Evolutionary conservation across 495 filamentous ascomycete genomes (phyloP).

Genomic region (Trichoderma erinaceum): DNA sequence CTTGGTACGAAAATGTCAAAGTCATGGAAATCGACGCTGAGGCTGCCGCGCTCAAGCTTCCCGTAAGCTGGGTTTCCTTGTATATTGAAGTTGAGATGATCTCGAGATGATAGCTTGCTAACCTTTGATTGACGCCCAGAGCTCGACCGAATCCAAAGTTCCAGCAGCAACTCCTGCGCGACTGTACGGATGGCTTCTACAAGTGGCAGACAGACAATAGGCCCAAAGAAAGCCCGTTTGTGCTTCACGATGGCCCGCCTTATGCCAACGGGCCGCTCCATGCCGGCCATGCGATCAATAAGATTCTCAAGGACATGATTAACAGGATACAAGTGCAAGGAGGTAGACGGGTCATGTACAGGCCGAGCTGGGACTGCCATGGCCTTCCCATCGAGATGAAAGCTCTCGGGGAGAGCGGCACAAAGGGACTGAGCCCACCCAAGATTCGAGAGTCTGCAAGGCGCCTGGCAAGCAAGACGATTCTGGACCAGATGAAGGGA

Average conservation of each 20-base stretch:
- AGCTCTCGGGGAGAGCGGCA: slow-evolving; percentile 58
- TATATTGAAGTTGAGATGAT: neutral
- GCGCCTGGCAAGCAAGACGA: slow-evolving; percentile 63
- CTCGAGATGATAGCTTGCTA: neutral
- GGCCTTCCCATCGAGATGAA: slow-evolving; percentile 96
- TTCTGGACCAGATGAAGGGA: slow-evolving; percentile 72
- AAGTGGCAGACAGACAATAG: slow-evolving; percentile 66
- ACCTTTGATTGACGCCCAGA: slow-evolving; percentile 21
- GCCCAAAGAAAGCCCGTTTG: slow-evolving; percentile 55
- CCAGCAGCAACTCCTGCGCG: slow-evolving; percentile 57
- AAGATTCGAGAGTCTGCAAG: slow-evolving; percentile 66
- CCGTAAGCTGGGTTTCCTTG: slow-evolving; percentile 34
- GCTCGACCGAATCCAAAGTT: slow-evolving; percentile 42
- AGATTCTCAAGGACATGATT: slow-evolving; percentile 93
- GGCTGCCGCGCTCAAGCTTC: slow-evolving; percentile 44
- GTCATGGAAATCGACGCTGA: slow-evolving; percentile 43
- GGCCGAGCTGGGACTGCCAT: slow-evolving; percentile 98
- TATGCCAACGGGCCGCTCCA: slow-evolving; percentile 96
- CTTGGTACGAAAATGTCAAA: slow-evolving; percentile 37
- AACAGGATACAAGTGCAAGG: slow-evolving; percentile 69
- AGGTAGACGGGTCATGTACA: slow-evolving; percentile 67
- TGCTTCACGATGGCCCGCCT: slow-evolving; percentile 92
- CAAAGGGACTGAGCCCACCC: slow-evolving; percentile 30
- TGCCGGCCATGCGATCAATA: slow-evolving; percentile 96
- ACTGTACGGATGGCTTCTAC: slow-evolving; percentile 85